Percentiles rank a stretch among this genome's conserved stretches.
Conservation (phyloP, 257 asterid species). For the Thymus mandschuricus region DNA sequence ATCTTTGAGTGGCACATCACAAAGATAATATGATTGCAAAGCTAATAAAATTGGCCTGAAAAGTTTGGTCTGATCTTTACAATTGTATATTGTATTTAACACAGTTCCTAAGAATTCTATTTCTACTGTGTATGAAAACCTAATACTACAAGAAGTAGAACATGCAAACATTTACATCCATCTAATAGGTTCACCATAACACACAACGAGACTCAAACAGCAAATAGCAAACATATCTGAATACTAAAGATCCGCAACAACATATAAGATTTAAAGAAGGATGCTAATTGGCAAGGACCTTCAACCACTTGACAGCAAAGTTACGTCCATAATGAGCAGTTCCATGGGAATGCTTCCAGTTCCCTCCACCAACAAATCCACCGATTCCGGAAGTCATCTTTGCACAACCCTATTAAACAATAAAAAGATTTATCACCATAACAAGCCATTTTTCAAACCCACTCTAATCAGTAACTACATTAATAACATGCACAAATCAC, state of each 20-base stretch:
- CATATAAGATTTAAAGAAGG: conserved; percentile 14
- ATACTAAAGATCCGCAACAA: conserved; percentile 25
- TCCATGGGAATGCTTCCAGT: conserved; percentile 97
- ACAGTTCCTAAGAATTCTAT: conserved; percentile 2
- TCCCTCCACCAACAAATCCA: conserved; percentile 84
- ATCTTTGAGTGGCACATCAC: conserved; percentile 1
- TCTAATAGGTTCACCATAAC: conserved; percentile 23
- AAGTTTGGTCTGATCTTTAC: not conserved
- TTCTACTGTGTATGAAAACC: not conserved
- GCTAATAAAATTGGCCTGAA: not conserved
- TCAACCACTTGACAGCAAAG: conserved; percentile 90
- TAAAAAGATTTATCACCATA: conserved; percentile 30
- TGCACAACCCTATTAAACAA: conserved; percentile 84
- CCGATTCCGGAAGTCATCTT: conserved; percentile 95
- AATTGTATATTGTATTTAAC: not conserved
- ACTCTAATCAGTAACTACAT: conserved; percentile 16
- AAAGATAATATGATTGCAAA: conserved; percentile 23
- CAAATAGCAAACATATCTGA: conserved; percentile 25
- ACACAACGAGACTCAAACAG: conserved; percentile 17
- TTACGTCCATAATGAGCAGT: conserved; percentile 97
- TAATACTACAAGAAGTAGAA: not conserved
- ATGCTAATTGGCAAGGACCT: conserved; percentile 53
- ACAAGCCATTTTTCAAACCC: not conserved
- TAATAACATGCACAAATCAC: conserved; percentile 43
- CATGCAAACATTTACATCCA: not conserved